Conservation (phyloP, 2,329 filamentous ascomycete genomes). For the Aspergillus fijiensis region DNA sequence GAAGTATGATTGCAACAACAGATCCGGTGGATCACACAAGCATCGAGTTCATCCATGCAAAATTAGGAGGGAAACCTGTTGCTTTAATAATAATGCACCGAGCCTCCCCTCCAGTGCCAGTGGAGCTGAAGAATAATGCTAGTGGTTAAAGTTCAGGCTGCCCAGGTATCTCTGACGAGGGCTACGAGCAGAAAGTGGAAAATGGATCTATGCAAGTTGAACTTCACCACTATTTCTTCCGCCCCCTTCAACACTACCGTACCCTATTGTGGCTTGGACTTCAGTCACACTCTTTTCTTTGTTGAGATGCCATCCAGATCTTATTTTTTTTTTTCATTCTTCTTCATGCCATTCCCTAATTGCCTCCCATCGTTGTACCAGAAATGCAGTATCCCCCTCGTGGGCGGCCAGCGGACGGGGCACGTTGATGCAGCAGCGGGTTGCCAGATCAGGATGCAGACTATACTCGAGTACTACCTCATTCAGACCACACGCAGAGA, state of each 20-base stretch:
- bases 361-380: not conserved
- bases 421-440: conserved; percentile 1
- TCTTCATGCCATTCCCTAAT: conserved; percentile 1
- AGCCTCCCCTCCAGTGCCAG: not conserved
- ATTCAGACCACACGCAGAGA: not conserved
- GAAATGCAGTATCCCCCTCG: not conserved
- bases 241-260: not conserved
- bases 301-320: not conserved
- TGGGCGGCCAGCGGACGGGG: not conserved
- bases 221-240: not conserved
- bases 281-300: not conserved
- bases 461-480: conserved; percentile 1
- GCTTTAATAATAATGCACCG: conserved; percentile 2
- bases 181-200: not conserved
- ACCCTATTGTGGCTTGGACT: not conserved
- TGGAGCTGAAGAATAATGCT: not conserved
- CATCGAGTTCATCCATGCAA: not conserved
- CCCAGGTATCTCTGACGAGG: not conserved
- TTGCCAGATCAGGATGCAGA: conserved; percentile 13
- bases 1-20: conserved; percentile 8
- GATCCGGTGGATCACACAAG: conserved; percentile 1
- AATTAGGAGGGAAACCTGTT: not conserved
- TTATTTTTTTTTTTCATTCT: conserved; percentile 1
- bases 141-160: conserved; percentile 2
- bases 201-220: conserved; percentile 1